Conservation (phyloP, 768 basidiomycete genomes). For the Clitopilus hobsonii region DNA sequence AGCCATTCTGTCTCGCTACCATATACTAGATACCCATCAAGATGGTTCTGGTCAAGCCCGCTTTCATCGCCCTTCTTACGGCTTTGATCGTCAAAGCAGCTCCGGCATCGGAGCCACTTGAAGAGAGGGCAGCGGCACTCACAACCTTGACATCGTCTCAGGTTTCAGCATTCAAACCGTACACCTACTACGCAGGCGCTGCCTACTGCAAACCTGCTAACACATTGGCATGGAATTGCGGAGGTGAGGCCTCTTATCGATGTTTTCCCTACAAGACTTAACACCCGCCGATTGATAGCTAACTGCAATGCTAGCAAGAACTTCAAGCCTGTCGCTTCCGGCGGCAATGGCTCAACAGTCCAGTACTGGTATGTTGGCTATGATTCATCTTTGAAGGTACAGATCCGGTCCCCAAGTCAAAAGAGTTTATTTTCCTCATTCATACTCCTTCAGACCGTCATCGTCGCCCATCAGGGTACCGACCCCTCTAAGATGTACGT, state of each 20-base stretch:
- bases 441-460: constrained; percentile 3
- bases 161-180: constrained; percentile 32
- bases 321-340: constrained; percentile 45
- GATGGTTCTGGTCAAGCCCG: background rate
- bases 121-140: constrained; percentile 12
- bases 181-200: constrained; percentile 36
- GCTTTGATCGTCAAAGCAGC: background rate
- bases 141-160: constrained; percentile 26
- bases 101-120: constrained; percentile 6
- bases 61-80: background rate
- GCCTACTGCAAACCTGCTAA: constrained; percentile 33
- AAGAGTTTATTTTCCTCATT: background rate
- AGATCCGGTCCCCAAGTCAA: background rate
- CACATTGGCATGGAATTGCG: constrained; percentile 43
- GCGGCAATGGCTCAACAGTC: constrained; percentile 36
- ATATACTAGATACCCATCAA: background rate
- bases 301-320: constrained; percentile 42
- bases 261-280: background rate
- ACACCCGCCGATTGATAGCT: constrained; percentile 18
- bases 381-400: constrained; percentile 25
- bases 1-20: background rate
- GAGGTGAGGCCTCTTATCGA: constrained; percentile 18
- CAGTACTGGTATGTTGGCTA: constrained; percentile 47
- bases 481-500: constrained; percentile 19
- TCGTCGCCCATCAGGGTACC: constrained; percentile 19